phyloP scores from a whole-genome alignment of 2,329 filamentous ascomycete species.

The Pezicula carpinea region DNA sequence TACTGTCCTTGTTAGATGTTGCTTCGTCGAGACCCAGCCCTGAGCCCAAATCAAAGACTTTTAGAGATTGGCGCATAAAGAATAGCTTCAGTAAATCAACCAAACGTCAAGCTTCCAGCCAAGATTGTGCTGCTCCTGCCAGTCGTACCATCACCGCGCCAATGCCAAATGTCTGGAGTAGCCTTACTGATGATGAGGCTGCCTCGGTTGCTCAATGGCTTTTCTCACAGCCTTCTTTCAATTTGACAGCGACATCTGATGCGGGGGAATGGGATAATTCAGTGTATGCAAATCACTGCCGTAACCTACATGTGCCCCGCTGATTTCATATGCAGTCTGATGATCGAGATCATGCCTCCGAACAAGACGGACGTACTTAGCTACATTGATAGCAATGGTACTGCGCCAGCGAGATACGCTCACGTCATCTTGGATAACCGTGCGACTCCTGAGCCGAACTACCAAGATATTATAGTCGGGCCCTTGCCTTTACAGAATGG shows the following conservation, averaged over 20 bases:
- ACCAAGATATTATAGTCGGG: neutral
- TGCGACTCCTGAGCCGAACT: neutral
- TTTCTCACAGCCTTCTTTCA: slow-evolving; percentile 1
- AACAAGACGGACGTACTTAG: slow-evolving; percentile 5
- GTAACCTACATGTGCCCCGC: too few species aligned
- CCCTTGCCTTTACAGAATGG: neutral
- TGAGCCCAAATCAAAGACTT: neutral
- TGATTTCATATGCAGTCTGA: slow-evolving; percentile 13
- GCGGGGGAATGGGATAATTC: slow-evolving; percentile 15
- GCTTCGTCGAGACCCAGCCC: neutral
- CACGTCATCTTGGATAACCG: neutral
- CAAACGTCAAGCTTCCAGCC: neutral
- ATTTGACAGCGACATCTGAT: slow-evolving; percentile 1
- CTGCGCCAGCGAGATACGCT: slow-evolving; percentile 3
- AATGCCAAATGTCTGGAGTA: neutral
- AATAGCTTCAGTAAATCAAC: neutral
- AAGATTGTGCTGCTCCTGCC: neutral
- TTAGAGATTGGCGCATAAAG: neutral
- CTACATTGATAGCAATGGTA: slow-evolving; percentile 1
- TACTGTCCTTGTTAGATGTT: too few species aligned
- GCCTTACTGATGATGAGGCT: slow-evolving; percentile 1
- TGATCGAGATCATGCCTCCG: slow-evolving; percentile 8
- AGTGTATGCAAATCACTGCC: neutral
- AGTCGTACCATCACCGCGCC: neutral
- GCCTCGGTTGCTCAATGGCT: slow-evolving; percentile 1